phyloP scores from a whole-genome alignment of 352 stramenopile genomes.

The Phytophthora megakarya region DNA sequence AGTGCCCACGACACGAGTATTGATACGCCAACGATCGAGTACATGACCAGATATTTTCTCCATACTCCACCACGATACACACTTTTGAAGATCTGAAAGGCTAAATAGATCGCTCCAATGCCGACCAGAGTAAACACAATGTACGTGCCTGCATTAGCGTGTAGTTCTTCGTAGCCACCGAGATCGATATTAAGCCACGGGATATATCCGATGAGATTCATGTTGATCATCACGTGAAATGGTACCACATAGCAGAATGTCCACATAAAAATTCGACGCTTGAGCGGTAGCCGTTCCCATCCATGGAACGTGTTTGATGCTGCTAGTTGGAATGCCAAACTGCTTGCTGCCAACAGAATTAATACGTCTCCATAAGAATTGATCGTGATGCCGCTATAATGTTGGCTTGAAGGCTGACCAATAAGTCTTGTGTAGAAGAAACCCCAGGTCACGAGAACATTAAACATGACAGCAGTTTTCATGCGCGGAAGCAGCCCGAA shows the following conservation, averaged over 20 bases:
- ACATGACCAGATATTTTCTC: constrained; percentile 44
- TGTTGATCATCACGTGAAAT: constrained; percentile 73
- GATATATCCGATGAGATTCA: constrained; percentile 75
- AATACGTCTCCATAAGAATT: constrained; percentile 63
- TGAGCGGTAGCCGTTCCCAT: constrained; percentile 40
- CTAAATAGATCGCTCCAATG: constrained; percentile 38
- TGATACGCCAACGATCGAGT: constrained; percentile 33
- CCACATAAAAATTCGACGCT: constrained; percentile 58
- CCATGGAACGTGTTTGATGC: constrained; percentile 51
- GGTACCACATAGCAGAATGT: constrained; percentile 66
- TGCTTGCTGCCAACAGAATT: constrained; percentile 60
- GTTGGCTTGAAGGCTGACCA: constrained; percentile 56
- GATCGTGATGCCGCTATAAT: constrained; percentile 63
- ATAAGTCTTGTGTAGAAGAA: constrained; percentile 79
- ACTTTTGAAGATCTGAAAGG: constrained; percentile 44
- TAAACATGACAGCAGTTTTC: constrained; percentile 53
- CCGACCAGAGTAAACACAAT: constrained; percentile 51
- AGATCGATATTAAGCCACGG: constrained; percentile 79
- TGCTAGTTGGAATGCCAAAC: constrained; percentile 47
- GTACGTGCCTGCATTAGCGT: constrained; percentile 65
- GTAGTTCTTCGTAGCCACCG: constrained; percentile 57
- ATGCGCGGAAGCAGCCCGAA: constrained; percentile 56
- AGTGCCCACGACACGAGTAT: constrained; percentile 53
- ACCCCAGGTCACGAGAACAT: constrained; percentile 59
- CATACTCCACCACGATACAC: constrained; percentile 51